Evolutionary conservation across 2,329 filamentous ascomycete genomes (phyloP), one percentile per base, ranked within the genome.

Genomic region (Hypomyces rosellus): DNA sequence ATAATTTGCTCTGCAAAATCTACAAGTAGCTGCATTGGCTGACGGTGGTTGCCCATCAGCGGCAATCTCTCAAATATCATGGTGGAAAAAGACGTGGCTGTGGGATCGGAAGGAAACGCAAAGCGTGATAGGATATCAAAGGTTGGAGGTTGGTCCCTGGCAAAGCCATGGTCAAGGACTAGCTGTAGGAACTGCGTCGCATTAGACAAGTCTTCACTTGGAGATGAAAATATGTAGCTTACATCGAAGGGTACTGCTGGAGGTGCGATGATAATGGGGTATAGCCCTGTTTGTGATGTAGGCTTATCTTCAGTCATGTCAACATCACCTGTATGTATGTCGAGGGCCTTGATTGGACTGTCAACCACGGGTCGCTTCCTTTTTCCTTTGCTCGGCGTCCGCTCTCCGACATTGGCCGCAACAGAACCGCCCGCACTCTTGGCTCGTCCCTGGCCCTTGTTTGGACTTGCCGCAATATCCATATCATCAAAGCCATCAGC

Each of bases 401-500:
- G 71, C 56, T 82, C 78, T 0, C 69, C 68, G 4, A 76, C 65
- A 18, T 73, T 67, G 13, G 67, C 62, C 3, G 74, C 70, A 2
- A 76, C 68, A 0, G 75, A 65, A 1, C 71, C 71, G 1, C 71
- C 71, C 0, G 66, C 63, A 48, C 72, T 54, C 64, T 73, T 57
- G 56, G 56, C 68, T 55, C 61, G 63, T 46, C 71, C 67, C 46
- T 74, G 70, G 1, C 70, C 72, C 57, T 78, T 81, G 60, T 67
- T 76, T 1, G 79, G 80, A 50, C 79, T 82, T 5, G 66, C 63
- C 7, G 73, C 70, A 49, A 81, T 71, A 54, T 82, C 79, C 55
- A 81, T 71, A 53, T 88, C 82, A 53, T 91, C 86, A 59, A 93
- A 93, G 0, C 88, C 88, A 66, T 93, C 88, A 1, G 85, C 78